These are phyloP conservation scores for Neurospora sp. DNA, from an alignment of 495 filamentous ascomycete genomes.

Conservation along the genomic window DNA sequence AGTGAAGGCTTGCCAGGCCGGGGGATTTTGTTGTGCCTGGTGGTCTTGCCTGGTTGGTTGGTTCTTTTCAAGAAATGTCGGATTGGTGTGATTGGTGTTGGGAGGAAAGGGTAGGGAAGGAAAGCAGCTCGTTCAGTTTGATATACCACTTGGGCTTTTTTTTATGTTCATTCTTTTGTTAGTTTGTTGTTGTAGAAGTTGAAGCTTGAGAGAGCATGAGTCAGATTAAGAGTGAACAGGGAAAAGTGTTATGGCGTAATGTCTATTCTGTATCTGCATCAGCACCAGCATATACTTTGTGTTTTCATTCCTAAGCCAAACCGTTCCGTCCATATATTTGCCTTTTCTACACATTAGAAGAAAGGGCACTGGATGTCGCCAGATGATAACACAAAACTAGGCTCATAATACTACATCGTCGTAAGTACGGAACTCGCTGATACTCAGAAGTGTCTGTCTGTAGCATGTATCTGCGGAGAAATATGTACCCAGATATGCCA, in stretches of 20 bases:
- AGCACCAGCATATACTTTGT: no score
- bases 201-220: background rate
- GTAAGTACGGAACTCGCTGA: no score
- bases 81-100: background rate
- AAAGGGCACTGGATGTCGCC: no score
- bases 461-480: no score
- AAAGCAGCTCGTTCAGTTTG: background rate
- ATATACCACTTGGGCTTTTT: conserved; percentile 1
- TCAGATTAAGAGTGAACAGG: background rate
- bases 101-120: background rate
- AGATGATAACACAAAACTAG: no score
- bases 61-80: background rate
- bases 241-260: background rate
- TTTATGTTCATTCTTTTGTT: background rate
- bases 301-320: no score
- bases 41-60: background rate
- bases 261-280: background rate
- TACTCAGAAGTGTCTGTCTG: no score
- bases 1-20: background rate
- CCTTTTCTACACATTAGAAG: no score
- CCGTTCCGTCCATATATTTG: no score
- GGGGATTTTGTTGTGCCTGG: background rate
- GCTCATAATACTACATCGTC: no score
- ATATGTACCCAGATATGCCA: no score
- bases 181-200: background rate